Conservation (phyloP, 306 rosid genomes). For the Luffa acutangula region DNA sequence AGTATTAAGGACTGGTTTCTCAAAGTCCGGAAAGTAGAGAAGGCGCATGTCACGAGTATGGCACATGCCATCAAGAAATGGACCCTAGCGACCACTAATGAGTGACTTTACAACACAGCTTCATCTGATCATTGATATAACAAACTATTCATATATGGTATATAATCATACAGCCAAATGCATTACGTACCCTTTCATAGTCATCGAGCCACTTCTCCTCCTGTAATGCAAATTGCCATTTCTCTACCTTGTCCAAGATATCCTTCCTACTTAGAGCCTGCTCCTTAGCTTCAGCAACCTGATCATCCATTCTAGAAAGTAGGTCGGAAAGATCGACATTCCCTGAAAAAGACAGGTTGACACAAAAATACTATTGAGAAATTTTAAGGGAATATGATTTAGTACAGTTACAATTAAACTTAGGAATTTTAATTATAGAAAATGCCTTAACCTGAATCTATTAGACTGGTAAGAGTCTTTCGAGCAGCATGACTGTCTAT, state of each 20-base stretch:
- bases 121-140: background rate
- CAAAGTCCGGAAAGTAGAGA: background rate
- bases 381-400: background rate
- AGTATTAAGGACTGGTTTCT: background rate
- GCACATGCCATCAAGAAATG: background rate
- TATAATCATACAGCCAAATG: background rate
- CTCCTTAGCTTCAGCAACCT: constrained; percentile 67
- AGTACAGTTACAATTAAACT: background rate
- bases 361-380: background rate
- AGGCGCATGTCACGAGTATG: background rate
- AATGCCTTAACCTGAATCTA: constrained; percentile 54
- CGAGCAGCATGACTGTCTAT: constrained; percentile 57
- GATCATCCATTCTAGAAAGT: constrained; percentile 82
- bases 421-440: background rate
- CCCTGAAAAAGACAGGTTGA: constrained; percentile 36
- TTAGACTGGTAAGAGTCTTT: constrained; percentile 44
- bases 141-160: background rate
- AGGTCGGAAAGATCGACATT: constrained; percentile 42
- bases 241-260: constrained; percentile 80
- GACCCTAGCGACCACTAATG: background rate
- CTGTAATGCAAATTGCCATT: constrained; percentile 72
- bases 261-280: constrained; percentile 84
- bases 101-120: background rate
- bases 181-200: constrained; percentile 65
- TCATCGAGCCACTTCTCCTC: constrained; percentile 97